Percentiles rank a stretch among this genome's conserved stretches.
Conservation (phyloP, 2,329 filamentous ascomycete species). For the Pestalotiopsis sp. region DNA sequence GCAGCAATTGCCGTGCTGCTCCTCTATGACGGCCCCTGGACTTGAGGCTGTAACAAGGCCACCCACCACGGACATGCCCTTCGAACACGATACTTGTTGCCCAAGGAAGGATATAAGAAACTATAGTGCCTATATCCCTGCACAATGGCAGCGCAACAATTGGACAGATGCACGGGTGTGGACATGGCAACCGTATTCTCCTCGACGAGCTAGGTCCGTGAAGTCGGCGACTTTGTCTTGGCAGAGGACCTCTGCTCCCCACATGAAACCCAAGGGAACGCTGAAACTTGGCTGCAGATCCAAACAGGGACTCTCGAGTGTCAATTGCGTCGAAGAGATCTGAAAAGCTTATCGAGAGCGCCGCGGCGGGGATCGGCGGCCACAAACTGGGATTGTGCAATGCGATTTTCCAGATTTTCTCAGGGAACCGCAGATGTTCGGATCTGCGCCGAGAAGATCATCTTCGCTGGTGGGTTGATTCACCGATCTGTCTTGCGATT, state of each 20-base stretch:
- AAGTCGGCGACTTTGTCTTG: neutral
- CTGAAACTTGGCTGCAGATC: constrained; percentile 4
- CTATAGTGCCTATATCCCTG: neutral
- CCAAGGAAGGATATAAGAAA: neutral
- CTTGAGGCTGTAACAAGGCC: constrained; percentile 5
- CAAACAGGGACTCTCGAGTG: neutral
- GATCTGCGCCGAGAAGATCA: neutral
- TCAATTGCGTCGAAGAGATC: constrained; percentile 4
- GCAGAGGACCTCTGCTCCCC: neutral
- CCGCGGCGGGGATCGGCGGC: neutral
- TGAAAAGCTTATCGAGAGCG: neutral
- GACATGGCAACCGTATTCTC: neutral
- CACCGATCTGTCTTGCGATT: neutral
- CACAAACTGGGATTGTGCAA: neutral
- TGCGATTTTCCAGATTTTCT: neutral
- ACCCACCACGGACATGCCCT: neutral
- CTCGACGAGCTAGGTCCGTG: neutral
- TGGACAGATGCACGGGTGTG: neutral
- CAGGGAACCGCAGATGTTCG: neutral
- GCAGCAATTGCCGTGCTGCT: neutral
- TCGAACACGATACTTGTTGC: neutral
- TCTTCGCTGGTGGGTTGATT: neutral
- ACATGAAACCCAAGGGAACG: constrained; percentile 1
- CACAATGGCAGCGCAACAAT: neutral
- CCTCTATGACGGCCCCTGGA: neutral